Conservation (phyloP, 495 filamentous ascomycete species). For the Penicillium malachiteum region DNA sequence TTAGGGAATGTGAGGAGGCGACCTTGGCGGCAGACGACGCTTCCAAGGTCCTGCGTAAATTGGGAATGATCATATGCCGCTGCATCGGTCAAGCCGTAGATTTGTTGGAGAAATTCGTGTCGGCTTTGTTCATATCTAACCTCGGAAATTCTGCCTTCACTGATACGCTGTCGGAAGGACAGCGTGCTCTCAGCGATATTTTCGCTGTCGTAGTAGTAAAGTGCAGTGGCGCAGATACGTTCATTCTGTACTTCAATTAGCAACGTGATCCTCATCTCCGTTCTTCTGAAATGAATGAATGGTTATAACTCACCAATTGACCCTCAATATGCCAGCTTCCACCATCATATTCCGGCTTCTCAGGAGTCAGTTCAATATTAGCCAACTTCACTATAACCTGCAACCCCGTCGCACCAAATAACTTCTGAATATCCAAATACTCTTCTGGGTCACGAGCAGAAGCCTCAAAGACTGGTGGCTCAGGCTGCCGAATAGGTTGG, state of each 20-base stretch:
- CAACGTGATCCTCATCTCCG: not conserved
- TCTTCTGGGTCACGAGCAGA: not conserved
- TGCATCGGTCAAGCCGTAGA: conserved; percentile 26
- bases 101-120: conserved; percentile 24
- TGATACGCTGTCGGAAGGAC: conserved; percentile 46
- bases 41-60: conserved; percentile 37
- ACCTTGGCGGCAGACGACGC: conserved; percentile 28
- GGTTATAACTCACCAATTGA: conserved; percentile 31
- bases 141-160: conserved; percentile 4
- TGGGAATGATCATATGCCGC: conserved; percentile 1
- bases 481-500: conserved; percentile 26
- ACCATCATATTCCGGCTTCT: conserved; percentile 49
- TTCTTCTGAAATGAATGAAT: not conserved
- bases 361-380: conserved; percentile 60
- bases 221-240: conserved; percentile 54
- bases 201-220: conserved; percentile 61
- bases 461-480: conserved; percentile 15
- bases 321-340: conserved; percentile 58
- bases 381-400: conserved; percentile 66
- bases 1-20: conserved; percentile 37
- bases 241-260: conserved; percentile 42
- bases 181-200: conserved; percentile 60
- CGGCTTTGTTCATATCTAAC: conserved; percentile 26
- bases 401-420: conserved; percentile 35
- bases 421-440: conserved; percentile 22